Evolutionary conservation across 345 rosid genomes (phyloP).

Genomic region (Passiflora organensis): DNA sequence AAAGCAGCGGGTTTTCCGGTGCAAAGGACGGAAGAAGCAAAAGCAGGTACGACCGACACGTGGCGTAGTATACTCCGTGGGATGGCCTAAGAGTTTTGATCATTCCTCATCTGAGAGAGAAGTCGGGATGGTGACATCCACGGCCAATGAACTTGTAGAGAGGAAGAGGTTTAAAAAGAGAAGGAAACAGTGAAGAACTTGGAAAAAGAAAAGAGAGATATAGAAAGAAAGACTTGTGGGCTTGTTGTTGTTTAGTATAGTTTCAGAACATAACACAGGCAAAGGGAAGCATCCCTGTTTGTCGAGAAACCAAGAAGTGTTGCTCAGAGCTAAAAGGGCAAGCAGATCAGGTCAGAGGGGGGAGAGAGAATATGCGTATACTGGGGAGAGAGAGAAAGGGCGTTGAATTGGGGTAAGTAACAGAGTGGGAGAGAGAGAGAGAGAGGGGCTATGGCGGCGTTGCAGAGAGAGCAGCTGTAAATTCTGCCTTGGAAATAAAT

Average conservation of each 20-base stretch:
- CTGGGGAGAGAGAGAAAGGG: constrained; percentile 29
- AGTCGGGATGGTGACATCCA: constrained; percentile 18
- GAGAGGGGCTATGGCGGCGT: constrained; percentile 60
- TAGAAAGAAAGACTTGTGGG: constrained; percentile 12
- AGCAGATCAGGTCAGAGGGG: constrained; percentile 7
- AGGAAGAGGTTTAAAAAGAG: constrained; percentile 12
- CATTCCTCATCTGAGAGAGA: not conserved
- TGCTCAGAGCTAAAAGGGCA: not conserved
- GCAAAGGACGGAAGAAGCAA: constrained; percentile 18
- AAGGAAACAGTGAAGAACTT: not conserved
- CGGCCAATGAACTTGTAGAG: constrained; percentile 5
- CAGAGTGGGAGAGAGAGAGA: constrained; percentile 39
- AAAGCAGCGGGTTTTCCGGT: constrained; percentile 51
- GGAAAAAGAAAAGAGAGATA: constrained; percentile 9
- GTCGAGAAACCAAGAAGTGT: not conserved
- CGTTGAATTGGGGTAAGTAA: constrained; percentile 35
- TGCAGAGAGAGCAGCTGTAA: constrained; percentile 49
- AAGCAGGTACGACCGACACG: constrained; percentile 23
- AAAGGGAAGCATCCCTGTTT: not conserved
- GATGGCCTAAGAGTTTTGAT: constrained; percentile 25
- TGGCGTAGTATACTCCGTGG: constrained; percentile 11
- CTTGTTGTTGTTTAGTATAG: not conserved
- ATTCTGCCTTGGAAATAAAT: constrained; percentile 26
- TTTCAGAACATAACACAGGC: not conserved
- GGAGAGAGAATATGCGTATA: constrained; percentile 5